Percentiles rank a stretch among this genome's conserved stretches.
These are phyloP conservation scores for Blastobotrys illinoisensis DNA, from an alignment of 1,139 yeast genomes.

Conservation along the genomic window DNA sequence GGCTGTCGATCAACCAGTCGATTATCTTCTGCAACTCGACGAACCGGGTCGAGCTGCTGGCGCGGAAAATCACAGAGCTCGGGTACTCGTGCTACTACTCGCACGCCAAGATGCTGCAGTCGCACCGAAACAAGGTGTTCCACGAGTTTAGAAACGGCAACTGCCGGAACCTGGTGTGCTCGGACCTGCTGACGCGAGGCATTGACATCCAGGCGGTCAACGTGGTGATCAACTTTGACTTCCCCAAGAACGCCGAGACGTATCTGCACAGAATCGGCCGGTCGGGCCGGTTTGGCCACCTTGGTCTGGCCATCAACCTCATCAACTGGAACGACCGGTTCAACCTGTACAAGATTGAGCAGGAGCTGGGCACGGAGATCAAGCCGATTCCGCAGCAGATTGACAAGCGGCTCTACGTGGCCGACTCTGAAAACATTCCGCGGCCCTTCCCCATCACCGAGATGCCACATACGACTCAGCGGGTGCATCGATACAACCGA, in stretches of 20 bases:
- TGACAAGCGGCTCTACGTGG: conserved; percentile 84
- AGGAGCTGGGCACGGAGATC: conserved; percentile 95
- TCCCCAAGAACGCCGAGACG: conserved; percentile 97
- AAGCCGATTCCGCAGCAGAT: conserved; percentile 91
- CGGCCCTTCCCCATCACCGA: conserved; percentile 78
- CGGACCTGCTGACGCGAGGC: conserved; percentile 96
- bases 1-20: conserved; percentile 91
- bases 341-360: conserved; percentile 89
- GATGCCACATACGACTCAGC: conserved; percentile 41
- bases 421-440: conserved; percentile 76
- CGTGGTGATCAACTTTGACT: conserved; percentile 95
- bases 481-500: conserved; percentile 20
- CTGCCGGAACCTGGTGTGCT: conserved; percentile 93
- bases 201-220: conserved; percentile 98
- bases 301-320: conserved; percentile 94
- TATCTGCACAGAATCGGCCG: conserved; percentile 98
- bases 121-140: conserved; percentile 94
- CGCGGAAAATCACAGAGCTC: conserved; percentile 91
- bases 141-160: conserved; percentile 98
- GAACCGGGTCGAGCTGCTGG: conserved; percentile 88
- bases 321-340: conserved; percentile 97
- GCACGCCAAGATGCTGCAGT: conserved; percentile 97
- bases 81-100: conserved; percentile 97
- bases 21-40: conserved; percentile 96
- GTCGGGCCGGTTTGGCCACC: conserved; percentile 97